Evolutionary conservation across 75 land plant species (phyloP), one percentile per base, ranked within the genome.

Genomic region (Pseudotsuga menziesii): DNA sequence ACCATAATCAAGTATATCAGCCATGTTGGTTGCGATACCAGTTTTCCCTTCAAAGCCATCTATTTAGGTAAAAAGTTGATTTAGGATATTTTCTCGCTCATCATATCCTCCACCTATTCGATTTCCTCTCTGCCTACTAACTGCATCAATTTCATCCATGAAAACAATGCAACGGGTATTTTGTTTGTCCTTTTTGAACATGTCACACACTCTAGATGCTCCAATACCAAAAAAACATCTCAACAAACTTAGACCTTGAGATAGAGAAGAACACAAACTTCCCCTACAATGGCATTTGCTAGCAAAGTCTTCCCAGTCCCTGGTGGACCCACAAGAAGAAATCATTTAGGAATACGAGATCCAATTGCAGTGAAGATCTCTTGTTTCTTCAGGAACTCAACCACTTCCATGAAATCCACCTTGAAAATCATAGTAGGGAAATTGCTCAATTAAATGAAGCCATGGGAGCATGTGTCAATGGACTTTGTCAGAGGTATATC

Each of bases 151-250:
- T 81, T 96, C 99, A 86, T 96, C 99, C 57, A 96, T 97, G 82
- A 94, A 94, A 32, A 96, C 97, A 82, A 94, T 96, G 74, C 93
- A 96, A 16, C 97, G 99, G 23, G 99, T 97, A 86, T 96, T 93
- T 80, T 96, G 97, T 74, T 94, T 96, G 27, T 97, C 99, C 75
- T 96, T 96, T 84, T 94, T 94, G 85, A 96, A 96, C 75, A 96
- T 90, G 80, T 96, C 99, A 70, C 94, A 87, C 13, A 96, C 99
- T 62, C 99, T 76, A n/a, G 97, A 96, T 41, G 97, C 99, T 80
- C 99, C 97, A 77, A 96, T 91, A 72, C 97, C 99, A n/a, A 41
- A 96, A 93, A 85, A 96, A 96, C 97, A 94, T 94, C 84, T 96
- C 99, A 5, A 96, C 97, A 81, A 96, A 96, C 82, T 96, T 97